A percentile compares a stretch with the other conserved stretches of the same genome.
phyloP scores from a whole-genome alignment of 768 basidiomycete species.

The Cytidiella melzeri region DNA sequence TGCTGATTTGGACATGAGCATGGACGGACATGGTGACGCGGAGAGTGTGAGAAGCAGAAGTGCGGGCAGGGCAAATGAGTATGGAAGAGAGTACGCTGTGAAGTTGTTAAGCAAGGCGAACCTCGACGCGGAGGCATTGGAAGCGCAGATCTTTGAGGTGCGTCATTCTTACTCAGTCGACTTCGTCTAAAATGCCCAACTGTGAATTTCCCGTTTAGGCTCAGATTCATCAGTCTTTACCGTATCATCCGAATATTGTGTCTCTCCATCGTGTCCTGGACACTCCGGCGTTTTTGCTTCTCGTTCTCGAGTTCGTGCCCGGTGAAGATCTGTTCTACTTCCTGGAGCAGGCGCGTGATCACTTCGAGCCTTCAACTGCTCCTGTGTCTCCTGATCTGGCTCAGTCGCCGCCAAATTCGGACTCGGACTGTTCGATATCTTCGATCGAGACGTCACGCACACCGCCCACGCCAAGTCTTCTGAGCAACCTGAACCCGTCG shows the following conservation, averaged over 20 bases:
- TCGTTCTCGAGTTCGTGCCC: constrained; percentile 92
- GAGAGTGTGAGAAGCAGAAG: neutral
- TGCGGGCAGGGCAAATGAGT: constrained; percentile 25
- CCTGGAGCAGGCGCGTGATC: constrained; percentile 91
- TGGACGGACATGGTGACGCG: constrained; percentile 28
- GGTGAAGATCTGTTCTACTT: constrained; percentile 98
- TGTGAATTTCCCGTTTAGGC: constrained; percentile 42
- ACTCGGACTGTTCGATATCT: constrained; percentile 16
- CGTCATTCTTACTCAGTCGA: constrained; percentile 16
- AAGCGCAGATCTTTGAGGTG: constrained; percentile 89
- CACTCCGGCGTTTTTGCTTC: constrained; percentile 84
- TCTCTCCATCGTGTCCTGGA: constrained; percentile 92
- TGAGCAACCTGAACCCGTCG: constrained; percentile 73
- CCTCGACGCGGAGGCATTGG: constrained; percentile 81
- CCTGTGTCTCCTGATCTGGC: constrained; percentile 13
- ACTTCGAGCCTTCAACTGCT: constrained; percentile 46
- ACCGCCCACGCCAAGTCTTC: constrained; percentile 89
- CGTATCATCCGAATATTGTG: constrained; percentile 88
- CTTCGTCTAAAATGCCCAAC: constrained; percentile 3
- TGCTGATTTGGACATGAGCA: constrained; percentile 27
- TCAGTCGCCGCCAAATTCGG: constrained; percentile 12
- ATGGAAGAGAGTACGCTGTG: constrained; percentile 86
- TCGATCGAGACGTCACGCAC: constrained; percentile 39
- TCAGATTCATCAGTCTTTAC: constrained; percentile 90
- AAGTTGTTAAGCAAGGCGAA: constrained; percentile 95